Evolutionary conservation across 768 basidiomycete genomes (phyloP), one percentile per base, ranked within the genome.

Genomic region (Leccinum subgranulosum): DNA sequence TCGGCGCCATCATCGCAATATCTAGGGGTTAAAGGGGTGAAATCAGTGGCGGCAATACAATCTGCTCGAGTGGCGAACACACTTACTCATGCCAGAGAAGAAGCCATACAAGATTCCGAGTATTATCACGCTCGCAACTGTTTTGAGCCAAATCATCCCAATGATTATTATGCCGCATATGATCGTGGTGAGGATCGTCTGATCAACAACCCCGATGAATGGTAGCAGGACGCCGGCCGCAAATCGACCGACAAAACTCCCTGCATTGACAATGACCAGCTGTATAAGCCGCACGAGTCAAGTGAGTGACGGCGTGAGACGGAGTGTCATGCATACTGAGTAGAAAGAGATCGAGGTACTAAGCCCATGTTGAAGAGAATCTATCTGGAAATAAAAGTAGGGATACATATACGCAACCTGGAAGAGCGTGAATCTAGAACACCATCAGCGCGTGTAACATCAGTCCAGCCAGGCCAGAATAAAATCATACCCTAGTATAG

Each of bases 371-470:
- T 73, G 73, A 14, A 83, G 74, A 3, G 84, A 75, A 49, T 82
- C 78, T 6, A 85, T 64, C 61, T 87, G 85, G 19, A 87, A 70
- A 66, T 84, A 86, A 67, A 82, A 85, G 46, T 80, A 74, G 0
- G 84, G 82, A 51, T 79, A 82, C 56, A 76, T 78, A 29, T 77
- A 66, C 1, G 78, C 79, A 1, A 71, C 59, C n/a, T 78, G 70
- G 29, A 75, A 75, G 25, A 67, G 48, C 17, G 47, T 58, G 19
- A 61, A 65, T 34, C 70, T 71, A 49, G n/a, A 23, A 3, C n/a
- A 21, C 15, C 29, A 48, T 48, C 27, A 49, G 17, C 49, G 10
- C 6, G 25, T 49, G 49, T 29, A n/a, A 14, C 6, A 10, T 31
- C 29, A 48, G 28, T 34, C 2, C 19, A 28, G 11, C 19, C 7